phyloP scores from a whole-genome alignment of 2,329 filamentous ascomycete genomes.

The Ceratocystis destructans region DNA sequence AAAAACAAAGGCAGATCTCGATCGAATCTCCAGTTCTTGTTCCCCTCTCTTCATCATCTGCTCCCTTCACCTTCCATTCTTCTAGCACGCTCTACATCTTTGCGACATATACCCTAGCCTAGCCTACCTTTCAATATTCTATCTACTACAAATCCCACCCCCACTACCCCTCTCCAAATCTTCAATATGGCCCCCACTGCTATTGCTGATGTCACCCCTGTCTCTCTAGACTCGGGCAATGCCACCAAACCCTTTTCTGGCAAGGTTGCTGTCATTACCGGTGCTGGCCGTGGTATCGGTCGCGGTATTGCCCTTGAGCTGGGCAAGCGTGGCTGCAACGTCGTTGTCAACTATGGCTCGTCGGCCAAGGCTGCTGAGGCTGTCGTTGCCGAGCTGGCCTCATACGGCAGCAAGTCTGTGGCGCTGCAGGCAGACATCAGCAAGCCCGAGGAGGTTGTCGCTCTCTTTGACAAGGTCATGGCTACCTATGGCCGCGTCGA shows the following conservation, averaged over 20 bases:
- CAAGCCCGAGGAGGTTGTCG: slow-evolving; percentile 42
- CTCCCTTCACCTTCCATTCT: not conserved
- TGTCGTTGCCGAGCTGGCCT: slow-evolving; percentile 40
- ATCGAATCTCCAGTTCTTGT: not conserved
- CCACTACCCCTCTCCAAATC: not conserved
- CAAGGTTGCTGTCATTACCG: slow-evolving; percentile 50
- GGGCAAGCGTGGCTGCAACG: slow-evolving; percentile 47
- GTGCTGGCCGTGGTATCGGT: slow-evolving; percentile 52
- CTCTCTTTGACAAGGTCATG: slow-evolving; percentile 52
- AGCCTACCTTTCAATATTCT: not conserved
- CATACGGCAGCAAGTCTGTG: slow-evolving; percentile 43
- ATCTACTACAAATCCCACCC: not conserved
- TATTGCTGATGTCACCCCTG: slow-evolving; percentile 18
- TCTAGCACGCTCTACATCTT: not conserved
- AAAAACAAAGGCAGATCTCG: not conserved
- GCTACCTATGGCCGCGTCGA: slow-evolving; percentile 55
- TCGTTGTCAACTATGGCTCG: slow-evolving; percentile 54
- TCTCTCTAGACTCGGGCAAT: slow-evolving; percentile 21
- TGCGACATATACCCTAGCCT: not conserved
- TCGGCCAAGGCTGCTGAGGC: slow-evolving; percentile 41
- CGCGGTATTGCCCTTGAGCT: slow-evolving; percentile 53
- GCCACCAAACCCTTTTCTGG: slow-evolving; percentile 31
- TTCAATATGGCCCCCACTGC: slow-evolving; percentile 19
- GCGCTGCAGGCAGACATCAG: slow-evolving; percentile 53
- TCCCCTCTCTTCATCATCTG: slow-evolving; percentile 1